Conservation (phyloP, 805 yeast species). For the Cyberlindnera mycetangii region DNA sequence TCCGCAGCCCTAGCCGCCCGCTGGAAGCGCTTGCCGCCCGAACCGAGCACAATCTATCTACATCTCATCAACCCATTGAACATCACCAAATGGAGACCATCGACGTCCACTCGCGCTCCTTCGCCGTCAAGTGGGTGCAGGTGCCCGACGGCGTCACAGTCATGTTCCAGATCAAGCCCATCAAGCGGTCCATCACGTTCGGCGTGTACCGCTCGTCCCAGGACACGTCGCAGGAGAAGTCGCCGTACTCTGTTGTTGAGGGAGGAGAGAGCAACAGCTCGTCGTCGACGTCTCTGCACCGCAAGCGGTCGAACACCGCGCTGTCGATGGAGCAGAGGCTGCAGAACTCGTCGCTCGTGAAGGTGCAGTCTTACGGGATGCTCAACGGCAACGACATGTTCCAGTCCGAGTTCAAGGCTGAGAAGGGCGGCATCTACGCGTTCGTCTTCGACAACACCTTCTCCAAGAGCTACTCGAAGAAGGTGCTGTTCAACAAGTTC, state of each 20-base stretch:
- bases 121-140: constrained; percentile 86
- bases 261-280: constrained; percentile 16
- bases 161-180: constrained; percentile 80
- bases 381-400: constrained; percentile 58
- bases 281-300: constrained; percentile 24
- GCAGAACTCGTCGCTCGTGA: constrained; percentile 46
- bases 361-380: constrained; percentile 53
- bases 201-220: constrained; percentile 32
- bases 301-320: constrained; percentile 32
- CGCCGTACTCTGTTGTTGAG: constrained; percentile 31
- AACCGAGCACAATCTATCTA: neutral
- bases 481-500: constrained; percentile 58
- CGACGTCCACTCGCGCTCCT: constrained; percentile 86
- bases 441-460: constrained; percentile 91
- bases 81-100: constrained; percentile 70
- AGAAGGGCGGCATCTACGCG: constrained; percentile 71
- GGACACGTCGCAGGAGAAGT: neutral
- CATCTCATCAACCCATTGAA: neutral
- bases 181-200: constrained; percentile 54
- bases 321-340: constrained; percentile 55
- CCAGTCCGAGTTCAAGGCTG: constrained; percentile 59
- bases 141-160: constrained; percentile 65
- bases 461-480: constrained; percentile 80
- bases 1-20: neutral
- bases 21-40: neutral